Evolutionary conservation across 2,329 filamentous ascomycete species (phyloP).

Genomic region (Epichloe elymi): DNA sequence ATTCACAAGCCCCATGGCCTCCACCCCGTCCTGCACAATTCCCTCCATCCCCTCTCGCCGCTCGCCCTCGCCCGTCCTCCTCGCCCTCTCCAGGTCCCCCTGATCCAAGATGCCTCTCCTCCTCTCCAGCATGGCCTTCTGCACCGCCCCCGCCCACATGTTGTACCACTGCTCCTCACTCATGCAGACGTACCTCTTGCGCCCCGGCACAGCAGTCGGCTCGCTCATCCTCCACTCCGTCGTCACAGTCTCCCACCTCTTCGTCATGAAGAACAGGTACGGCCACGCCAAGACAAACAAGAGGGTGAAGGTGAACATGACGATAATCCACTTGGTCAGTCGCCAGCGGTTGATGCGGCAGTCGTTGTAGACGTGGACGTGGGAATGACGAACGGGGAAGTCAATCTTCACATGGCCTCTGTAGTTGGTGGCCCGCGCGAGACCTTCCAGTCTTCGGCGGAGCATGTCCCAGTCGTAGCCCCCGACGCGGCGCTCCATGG

Average conservation of each 20-base stretch:
- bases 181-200: slow-evolving; percentile 37
- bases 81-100: slow-evolving; percentile 35
- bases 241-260: slow-evolving; percentile 49
- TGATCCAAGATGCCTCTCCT: slow-evolving; percentile 43
- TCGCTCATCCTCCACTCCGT: slow-evolving; percentile 40
- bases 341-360: slow-evolving; percentile 53
- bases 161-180: slow-evolving; percentile 49
- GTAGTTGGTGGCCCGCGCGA: slow-evolving; percentile 55
- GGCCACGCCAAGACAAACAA: slow-evolving; percentile 62
- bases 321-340: slow-evolving; percentile 46
- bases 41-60: slow-evolving; percentile 29
- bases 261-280: slow-evolving; percentile 52
- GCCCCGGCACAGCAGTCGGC: slow-evolving; percentile 14
- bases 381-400: slow-evolving; percentile 44
- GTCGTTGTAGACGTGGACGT: slow-evolving; percentile 50
- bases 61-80: slow-evolving; percentile 14
- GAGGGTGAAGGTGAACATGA: slow-evolving; percentile 53
- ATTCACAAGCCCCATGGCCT: slow-evolving; percentile 39
- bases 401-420: slow-evolving; percentile 44
- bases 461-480: slow-evolving; percentile 49
- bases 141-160: slow-evolving; percentile 48
- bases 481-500: slow-evolving; percentile 35
- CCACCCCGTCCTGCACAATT: slow-evolving; percentile 34
- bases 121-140: slow-evolving; percentile 43
- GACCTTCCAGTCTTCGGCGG: slow-evolving; percentile 34